A percentile compares a stretch with the other conserved stretches of the same genome.
Evolutionary conservation across 202 grass and related monocot species (phyloP).

Genomic region (Setaria viridis): DNA sequence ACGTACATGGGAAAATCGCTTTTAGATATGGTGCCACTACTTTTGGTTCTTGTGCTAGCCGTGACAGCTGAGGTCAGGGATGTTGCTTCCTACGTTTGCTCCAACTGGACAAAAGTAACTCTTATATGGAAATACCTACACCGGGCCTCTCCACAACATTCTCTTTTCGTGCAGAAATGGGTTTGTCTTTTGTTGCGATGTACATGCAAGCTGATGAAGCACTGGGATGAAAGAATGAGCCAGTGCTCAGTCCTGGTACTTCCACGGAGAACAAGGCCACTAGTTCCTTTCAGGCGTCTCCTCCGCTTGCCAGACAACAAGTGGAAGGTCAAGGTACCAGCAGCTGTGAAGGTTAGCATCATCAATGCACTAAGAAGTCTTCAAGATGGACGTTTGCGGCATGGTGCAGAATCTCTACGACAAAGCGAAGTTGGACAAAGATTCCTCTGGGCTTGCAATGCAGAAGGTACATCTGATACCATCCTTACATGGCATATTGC

Average conservation of each 20-base stretch:
- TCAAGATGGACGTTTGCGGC: background rate
- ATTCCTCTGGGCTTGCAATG: background rate
- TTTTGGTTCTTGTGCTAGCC: background rate
- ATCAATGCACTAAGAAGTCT: background rate
- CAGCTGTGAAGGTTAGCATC: background rate
- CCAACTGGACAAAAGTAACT: constrained; percentile 33
- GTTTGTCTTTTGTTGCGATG: background rate
- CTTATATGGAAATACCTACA: background rate
- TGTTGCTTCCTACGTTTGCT: background rate
- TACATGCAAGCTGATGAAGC: background rate
- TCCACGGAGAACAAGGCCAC: background rate
- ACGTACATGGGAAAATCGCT: too few species aligned
- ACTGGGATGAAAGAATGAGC: background rate
- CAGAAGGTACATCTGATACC: background rate
- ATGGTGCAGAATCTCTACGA: background rate
- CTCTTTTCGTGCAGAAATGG: background rate
- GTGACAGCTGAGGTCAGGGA: background rate
- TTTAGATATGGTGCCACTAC: background rate
- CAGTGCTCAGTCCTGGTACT: background rate
- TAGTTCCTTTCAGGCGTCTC: background rate
- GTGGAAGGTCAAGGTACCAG: background rate
- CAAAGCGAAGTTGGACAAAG: background rate
- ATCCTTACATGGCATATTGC: constrained; percentile 39
- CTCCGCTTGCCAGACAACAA: background rate
- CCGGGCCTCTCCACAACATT: background rate